Base-by-base conservation (phyloP, 2,329 filamentous ascomycete species). In the Cladosporium sp. region DNA sequence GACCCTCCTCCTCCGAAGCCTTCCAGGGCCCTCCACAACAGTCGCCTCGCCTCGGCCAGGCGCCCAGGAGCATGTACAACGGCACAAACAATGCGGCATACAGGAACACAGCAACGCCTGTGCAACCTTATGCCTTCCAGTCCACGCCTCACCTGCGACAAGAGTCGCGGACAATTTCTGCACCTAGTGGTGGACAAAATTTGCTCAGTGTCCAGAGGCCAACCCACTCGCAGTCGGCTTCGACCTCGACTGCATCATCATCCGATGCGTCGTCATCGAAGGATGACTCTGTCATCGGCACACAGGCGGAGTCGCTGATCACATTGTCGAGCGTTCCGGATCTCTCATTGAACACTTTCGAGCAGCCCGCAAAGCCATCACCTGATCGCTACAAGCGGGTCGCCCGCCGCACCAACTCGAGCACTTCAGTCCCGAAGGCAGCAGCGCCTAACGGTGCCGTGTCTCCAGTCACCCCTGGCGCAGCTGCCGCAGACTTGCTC, bases 301-400 rank as follows among this genome's bases (percentile, higher is more conserved):
- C 63, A 37, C 61, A 60, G 44, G 62, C 65, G 42, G 59, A 59
- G 38, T 67, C 67, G 9, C 48, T 74, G 35, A 76, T 77, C 59
- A 75, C 76, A 52, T 65, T 81, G 11, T 77, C 77, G 40, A 70
- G 71, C 44, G 69, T 77, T 22, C 77, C 81, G 45, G 79, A 79
- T 71, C 58, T 83, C 67, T 71, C 77, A 60, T 64, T 85, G 72
- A 69, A 73, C 28, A 59, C 73, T n/a, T 74, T 78, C 49, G 78
- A 84, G 40, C 75, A 78, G 3, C 75, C 81, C 18, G 70, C 75
- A 43, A 90, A 89, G 63, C 76, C 84, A 18, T 83, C 87, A 1
- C 88, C 89, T 1, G 90, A 95, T 67, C 83, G 92, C 54, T 96
- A 96, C 68, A 81, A 90, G 62, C 85, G 90, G 55, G 35, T 34